phyloP scores from a whole-genome alignment of 495 filamentous ascomycete species.

The Recurvomyces mirabilis region DNA sequence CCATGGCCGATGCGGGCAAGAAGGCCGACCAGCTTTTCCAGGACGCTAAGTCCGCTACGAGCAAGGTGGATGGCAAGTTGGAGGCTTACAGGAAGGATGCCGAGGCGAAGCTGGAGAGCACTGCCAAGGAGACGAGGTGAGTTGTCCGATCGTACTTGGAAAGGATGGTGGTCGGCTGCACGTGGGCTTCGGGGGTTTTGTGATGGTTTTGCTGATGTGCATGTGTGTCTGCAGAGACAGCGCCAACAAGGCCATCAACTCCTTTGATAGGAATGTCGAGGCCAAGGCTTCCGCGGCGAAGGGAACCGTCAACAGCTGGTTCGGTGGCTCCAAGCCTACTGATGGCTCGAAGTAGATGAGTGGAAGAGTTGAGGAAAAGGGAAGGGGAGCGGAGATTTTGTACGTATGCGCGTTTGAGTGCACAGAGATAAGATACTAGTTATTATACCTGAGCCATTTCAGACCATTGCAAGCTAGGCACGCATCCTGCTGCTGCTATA shows the following conservation, averaged over 20 bases:
- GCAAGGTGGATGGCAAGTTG: constrained; percentile 48
- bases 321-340: too few species aligned
- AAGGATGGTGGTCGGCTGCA: too few species aligned
- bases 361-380: too few species aligned
- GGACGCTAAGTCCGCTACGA: constrained; percentile 30
- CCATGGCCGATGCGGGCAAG: constrained; percentile 40
- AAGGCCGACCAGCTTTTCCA: constrained; percentile 39
- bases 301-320: constrained; percentile 68
- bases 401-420: too few species aligned
- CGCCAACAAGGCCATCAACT: constrained; percentile 33
- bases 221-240: constrained; percentile 11
- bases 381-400: too few species aligned
- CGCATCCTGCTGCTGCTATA: too few species aligned
- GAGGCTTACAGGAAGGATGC: constrained; percentile 46
- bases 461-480: too few species aligned
- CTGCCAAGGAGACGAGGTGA: constrained; percentile 24
- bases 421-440: too few species aligned
- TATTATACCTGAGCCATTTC: too few species aligned
- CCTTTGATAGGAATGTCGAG: constrained; percentile 62
- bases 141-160: background rate
- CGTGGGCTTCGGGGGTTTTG: background rate
- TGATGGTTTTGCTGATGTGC: background rate
- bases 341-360: too few species aligned
- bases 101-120: constrained; percentile 56
- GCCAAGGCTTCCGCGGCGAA: constrained; percentile 67